A percentile compares a stretch with the other conserved stretches of the same genome.
Conservation (phyloP, 2,329 filamentous ascomycete genomes). For the Akanthomyces muscarius region DNA sequence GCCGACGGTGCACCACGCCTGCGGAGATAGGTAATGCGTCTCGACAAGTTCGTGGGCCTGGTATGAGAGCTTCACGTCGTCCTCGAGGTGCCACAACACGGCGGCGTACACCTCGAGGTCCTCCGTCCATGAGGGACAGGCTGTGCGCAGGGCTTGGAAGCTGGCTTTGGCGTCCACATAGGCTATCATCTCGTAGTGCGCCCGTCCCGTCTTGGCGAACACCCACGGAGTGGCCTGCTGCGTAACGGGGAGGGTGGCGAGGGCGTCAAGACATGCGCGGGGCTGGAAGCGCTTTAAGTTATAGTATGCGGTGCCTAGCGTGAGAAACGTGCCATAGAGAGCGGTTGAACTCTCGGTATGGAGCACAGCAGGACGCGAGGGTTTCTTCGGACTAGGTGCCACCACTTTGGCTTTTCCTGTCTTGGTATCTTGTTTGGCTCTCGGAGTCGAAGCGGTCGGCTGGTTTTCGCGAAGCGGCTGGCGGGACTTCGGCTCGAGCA, state of each 20-base stretch:
- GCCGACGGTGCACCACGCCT: not conserved
- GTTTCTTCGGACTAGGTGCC: not conserved
- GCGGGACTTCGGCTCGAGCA: slow-evolving; percentile 1
- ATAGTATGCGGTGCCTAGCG: not conserved
- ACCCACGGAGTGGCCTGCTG: not conserved
- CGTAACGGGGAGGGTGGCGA: not conserved
- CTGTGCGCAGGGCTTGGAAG: not conserved
- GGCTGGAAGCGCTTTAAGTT: not conserved
- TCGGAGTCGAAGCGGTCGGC: not conserved
- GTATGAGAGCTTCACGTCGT: not conserved
- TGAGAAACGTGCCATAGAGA: not conserved
- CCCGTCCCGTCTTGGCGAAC: not conserved
- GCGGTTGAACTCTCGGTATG: not conserved
- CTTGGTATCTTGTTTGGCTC: not conserved
- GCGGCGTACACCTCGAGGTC: not conserved
- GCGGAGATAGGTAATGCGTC: not conserved
- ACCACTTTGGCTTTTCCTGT: not conserved
- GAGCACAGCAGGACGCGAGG: too few relatives aligned
- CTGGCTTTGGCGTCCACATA: not conserved
- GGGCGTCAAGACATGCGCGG: not conserved
- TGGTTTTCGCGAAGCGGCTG: not conserved
- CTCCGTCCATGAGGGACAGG: not conserved
- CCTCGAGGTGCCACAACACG: not conserved
- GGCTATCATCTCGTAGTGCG: not conserved
- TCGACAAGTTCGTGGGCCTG: not conserved